Conservation (phyloP, 176 grass and related monocot genomes). For the Ampelocalamus luodianensis region DNA sequence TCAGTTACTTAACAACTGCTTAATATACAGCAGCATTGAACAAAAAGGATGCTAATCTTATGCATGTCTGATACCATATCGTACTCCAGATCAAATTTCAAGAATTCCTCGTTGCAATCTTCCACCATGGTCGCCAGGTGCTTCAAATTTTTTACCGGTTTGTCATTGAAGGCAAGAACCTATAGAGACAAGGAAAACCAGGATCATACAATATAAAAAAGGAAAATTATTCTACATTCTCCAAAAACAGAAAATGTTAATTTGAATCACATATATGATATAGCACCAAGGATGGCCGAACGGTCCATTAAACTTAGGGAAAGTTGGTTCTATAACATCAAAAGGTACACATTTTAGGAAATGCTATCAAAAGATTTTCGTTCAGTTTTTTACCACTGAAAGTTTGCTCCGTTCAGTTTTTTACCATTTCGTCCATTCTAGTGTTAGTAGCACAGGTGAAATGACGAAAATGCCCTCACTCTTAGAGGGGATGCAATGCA, state of each 20-base stretch:
- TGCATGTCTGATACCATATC: conserved; percentile 60
- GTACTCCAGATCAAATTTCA: conserved; percentile 93
- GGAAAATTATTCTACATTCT: background rate
- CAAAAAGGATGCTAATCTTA: background rate
- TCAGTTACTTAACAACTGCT: background rate
- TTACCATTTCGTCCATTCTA: too few relatives aligned
- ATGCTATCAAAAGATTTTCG: too few relatives aligned
- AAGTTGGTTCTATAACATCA: too few relatives aligned
- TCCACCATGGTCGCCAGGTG: conserved; percentile 86
- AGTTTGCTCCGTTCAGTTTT: too few relatives aligned
- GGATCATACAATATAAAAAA: background rate
- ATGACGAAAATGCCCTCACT: too few relatives aligned
- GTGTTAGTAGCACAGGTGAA: too few relatives aligned
- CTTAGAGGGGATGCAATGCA: too few relatives aligned
- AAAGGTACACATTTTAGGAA: too few relatives aligned
- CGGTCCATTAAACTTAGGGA: too few relatives aligned
- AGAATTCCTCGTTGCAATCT: conserved; percentile 67
- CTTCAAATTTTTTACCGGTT: conserved; percentile 80
- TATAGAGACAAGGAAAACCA: conserved; percentile 32
- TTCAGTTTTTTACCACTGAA: too few relatives aligned
- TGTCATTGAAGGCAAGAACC: conserved; percentile 84
- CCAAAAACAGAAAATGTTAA: conserved; percentile 3
- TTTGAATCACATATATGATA: too few relatives aligned
- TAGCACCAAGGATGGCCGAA: too few relatives aligned
- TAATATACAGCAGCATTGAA: background rate